Conservation (phyloP, 1,139 yeast species). For the Candida sp. region DNA sequence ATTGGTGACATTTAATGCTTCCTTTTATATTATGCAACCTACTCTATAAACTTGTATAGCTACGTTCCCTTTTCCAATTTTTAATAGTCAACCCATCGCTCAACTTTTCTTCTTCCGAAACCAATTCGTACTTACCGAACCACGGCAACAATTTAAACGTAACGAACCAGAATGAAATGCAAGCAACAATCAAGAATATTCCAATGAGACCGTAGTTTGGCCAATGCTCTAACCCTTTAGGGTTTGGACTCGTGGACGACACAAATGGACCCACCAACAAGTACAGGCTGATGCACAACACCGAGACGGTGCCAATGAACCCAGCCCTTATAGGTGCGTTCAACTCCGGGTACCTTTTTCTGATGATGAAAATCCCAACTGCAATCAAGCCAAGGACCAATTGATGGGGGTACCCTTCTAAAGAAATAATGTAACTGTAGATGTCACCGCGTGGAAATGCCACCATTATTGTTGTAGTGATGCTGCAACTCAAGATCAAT, state of each 20-base stretch:
- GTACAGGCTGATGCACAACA: conserved; percentile 42
- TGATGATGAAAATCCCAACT: conserved; percentile 53
- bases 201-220: conserved; percentile 58
- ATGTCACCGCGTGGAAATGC: conserved; percentile 82
- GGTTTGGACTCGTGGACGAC: conserved; percentile 41
- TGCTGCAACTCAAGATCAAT: conserved; percentile 35
- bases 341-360: conserved; percentile 49
- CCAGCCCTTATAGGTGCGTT: conserved; percentile 55
- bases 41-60: conserved; percentile 7
- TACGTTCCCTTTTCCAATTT: conserved; percentile 40
- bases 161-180: conserved; percentile 52
- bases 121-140: conserved; percentile 44
- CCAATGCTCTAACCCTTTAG: conserved; percentile 46
- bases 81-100: conserved; percentile 61
- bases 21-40: background rate
- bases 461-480: conserved; percentile 47
- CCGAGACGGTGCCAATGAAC: conserved; percentile 44
- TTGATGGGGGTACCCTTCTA: conserved; percentile 74
- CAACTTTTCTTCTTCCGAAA: conserved; percentile 38
- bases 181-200: conserved; percentile 31
- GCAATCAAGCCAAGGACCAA: conserved; percentile 53
- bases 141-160: conserved; percentile 51
- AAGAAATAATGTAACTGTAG: conserved; percentile 72
- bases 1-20: conserved; percentile 4
- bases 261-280: conserved; percentile 53